Evolutionary conservation across 2,329 filamentous ascomycete species (phyloP).

Genomic region (Coniochaeta sp.): DNA sequence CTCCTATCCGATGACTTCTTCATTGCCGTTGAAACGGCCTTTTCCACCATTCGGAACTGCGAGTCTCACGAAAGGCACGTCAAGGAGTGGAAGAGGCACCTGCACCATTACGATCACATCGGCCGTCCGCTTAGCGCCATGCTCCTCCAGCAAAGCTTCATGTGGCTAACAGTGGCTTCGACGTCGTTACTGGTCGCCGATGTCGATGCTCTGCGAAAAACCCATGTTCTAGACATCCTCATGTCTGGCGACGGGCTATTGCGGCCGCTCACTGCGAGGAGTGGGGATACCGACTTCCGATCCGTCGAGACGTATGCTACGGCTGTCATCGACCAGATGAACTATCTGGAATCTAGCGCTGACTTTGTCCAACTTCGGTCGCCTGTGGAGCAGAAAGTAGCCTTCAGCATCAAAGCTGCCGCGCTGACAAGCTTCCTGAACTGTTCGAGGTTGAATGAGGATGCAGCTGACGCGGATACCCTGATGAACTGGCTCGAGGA

Average conservation of each 20-base stretch:
- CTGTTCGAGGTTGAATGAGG: slow-evolving; percentile 75
- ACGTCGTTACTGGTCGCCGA: slow-evolving; percentile 67
- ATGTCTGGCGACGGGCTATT: slow-evolving; percentile 49
- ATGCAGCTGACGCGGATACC: slow-evolving; percentile 69
- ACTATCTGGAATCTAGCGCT: slow-evolving; percentile 77
- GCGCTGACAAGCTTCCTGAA: slow-evolving; percentile 79
- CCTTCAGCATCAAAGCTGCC: slow-evolving; percentile 77
- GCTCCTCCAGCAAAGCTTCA: slow-evolving; percentile 83
- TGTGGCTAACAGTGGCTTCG: slow-evolving; percentile 72
- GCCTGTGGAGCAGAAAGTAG: slow-evolving; percentile 77
- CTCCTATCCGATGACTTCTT: slow-evolving; percentile 81
- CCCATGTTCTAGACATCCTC: slow-evolving; percentile 67
- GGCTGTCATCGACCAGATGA: slow-evolving; percentile 76
- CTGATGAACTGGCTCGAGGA: slow-evolving; percentile 83
- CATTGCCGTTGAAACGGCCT: slow-evolving; percentile 78
- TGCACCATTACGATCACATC: slow-evolving; percentile 72
- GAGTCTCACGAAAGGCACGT: slow-evolving; percentile 57
- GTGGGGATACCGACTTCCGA: slow-evolving; percentile 43
- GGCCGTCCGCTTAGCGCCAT: slow-evolving; percentile 84
- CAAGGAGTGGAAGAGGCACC: slow-evolving; percentile 82
- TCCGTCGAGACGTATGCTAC: slow-evolving; percentile 60
- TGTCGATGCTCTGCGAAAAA: slow-evolving; percentile 48
- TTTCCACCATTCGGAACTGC: slow-evolving; percentile 83
- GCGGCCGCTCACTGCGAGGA: slow-evolving; percentile 31
- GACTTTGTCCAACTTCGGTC: slow-evolving; percentile 87